A percentile compares a stretch with the other conserved stretches of the same genome.
Conservation (phyloP, 305 asterid species). For the Fraxinus baroniana region DNA sequence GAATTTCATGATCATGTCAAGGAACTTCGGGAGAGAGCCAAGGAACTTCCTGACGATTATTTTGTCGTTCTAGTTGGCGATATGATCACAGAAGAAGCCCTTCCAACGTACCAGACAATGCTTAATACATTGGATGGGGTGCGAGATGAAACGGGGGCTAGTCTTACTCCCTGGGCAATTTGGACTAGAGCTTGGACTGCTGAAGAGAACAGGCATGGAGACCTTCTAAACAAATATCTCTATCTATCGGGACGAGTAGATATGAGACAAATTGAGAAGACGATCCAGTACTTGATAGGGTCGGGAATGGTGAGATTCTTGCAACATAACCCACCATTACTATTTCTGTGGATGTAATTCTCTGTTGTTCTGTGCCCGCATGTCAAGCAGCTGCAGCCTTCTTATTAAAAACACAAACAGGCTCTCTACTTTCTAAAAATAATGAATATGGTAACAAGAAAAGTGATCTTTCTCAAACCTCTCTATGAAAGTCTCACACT, state of each 20-base stretch:
- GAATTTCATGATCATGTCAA: slow-evolving; percentile 50
- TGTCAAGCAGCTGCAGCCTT: not conserved
- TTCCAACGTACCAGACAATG: slow-evolving; percentile 67
- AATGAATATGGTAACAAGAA: not conserved
- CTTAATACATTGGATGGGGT: slow-evolving; percentile 65
- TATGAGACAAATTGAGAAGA: slow-evolving; percentile 69
- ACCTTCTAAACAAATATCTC: slow-evolving; percentile 64
- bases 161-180: slow-evolving; percentile 63
- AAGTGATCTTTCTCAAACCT: not conserved
- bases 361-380: not conserved
- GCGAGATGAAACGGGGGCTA: slow-evolving; percentile 69
- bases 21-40: slow-evolving; percentile 57
- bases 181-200: slow-evolving; percentile 82
- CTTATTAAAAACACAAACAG: not conserved
- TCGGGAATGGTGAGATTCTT: slow-evolving; percentile 62
- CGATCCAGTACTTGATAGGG: slow-evolving; percentile 66
- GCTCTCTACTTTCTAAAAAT: not conserved
- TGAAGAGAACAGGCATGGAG: slow-evolving; percentile 67
- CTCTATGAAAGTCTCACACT: not conserved
- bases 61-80: slow-evolving; percentile 59
- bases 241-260: slow-evolving; percentile 61
- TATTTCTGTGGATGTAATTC: not conserved
- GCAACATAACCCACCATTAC: not conserved
- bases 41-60: slow-evolving; percentile 65
- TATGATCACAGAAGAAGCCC: slow-evolving; percentile 69